Conservation (phyloP, 495 filamentous ascomycete species). For the Chaetomium tenue region DNA sequence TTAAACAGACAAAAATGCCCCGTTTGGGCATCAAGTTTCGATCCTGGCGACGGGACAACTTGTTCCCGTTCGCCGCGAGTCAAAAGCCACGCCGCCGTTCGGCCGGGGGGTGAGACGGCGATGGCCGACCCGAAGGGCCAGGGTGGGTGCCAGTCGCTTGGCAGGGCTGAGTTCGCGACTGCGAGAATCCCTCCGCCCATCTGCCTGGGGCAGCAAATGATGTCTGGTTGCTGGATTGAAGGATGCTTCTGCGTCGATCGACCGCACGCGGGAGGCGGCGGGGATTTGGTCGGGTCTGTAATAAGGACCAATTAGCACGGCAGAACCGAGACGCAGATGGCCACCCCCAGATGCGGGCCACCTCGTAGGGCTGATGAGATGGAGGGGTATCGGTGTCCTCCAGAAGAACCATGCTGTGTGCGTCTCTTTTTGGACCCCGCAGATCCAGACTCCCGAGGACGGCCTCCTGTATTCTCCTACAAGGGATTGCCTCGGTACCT, state of each 20-base stretch:
- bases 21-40: constrained; percentile 12
- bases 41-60: constrained; percentile 10
- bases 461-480: too few species aligned
- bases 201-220: background rate
- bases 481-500: too few species aligned
- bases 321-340: constrained; percentile 7
- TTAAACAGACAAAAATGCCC: background rate
- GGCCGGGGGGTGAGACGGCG: constrained; percentile 7
- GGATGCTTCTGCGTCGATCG: constrained; percentile 20
- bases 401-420: background rate
- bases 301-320: constrained; percentile 14
- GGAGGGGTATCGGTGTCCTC: constrained; percentile 11
- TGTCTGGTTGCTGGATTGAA: background rate
- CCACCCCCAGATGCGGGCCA: constrained; percentile 16
- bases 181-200: constrained; percentile 2
- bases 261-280: background rate
- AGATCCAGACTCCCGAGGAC: background rate
- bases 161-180: constrained; percentile 15
- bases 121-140: background rate
- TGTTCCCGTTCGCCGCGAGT: constrained; percentile 1
- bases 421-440: background rate
- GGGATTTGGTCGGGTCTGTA: constrained; percentile 4
- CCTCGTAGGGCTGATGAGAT: constrained; percentile 30
- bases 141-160: background rate
- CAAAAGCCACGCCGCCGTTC: background rate